Percentiles rank a stretch among this genome's conserved stretches.
Evolutionary conservation across 345 rosid species (phyloP).

Genomic region (Melaleuca alternifolia): DNA sequence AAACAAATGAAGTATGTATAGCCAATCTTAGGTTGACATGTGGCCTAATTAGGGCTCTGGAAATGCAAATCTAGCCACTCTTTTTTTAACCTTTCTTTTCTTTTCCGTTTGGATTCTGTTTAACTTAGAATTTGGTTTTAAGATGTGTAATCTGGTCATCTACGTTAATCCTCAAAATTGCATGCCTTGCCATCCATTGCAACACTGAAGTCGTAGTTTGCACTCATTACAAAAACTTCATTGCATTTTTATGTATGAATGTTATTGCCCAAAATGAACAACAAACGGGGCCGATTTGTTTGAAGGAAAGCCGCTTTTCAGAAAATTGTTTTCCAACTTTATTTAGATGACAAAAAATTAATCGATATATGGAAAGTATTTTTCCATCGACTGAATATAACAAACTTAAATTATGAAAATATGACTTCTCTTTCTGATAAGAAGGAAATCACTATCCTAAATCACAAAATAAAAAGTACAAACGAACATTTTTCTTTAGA

Average conservation of each 20-base stretch:
- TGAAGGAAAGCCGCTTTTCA: fast-evolving
- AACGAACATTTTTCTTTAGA: neutral
- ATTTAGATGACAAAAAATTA: neutral
- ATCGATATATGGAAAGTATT: fast-evolving
- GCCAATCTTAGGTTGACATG: too few species aligned
- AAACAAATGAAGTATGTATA: too few species aligned
- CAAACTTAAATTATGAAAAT: neutral
- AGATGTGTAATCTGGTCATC: too few species aligned
- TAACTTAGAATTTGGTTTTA: too few species aligned
- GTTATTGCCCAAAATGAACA: neutral
- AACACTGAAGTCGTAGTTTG: too few species aligned
- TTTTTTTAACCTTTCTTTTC: too few species aligned
- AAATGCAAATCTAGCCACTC: too few species aligned
- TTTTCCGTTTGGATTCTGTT: too few species aligned
- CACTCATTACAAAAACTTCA: neutral
- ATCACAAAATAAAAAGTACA: neutral
- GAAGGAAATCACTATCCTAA: neutral
- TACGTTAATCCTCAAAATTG: too few species aligned
- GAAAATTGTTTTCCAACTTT: neutral
- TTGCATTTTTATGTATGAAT: fast-evolving
- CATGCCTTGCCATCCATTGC: too few species aligned
- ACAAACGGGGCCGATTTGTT: neutral
- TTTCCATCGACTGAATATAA: neutral
- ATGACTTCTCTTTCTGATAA: neutral
- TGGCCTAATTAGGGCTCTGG: too few species aligned